Conservation (phyloP, 2,329 filamentous ascomycete genomes). For the Hypoxylon rubiginosum region DNA sequence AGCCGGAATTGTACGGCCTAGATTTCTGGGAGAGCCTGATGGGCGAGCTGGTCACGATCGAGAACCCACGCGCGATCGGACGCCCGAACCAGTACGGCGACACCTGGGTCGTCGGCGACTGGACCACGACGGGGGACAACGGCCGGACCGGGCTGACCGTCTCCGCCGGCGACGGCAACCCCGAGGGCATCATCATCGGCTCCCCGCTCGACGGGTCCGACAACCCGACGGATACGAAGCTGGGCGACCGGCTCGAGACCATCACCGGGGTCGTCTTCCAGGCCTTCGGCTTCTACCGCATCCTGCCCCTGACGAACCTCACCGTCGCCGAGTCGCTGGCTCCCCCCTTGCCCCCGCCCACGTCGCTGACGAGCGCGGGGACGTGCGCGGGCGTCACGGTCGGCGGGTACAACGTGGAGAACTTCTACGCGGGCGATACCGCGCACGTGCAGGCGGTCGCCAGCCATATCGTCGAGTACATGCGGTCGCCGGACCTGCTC, state of each 20-base stretch:
- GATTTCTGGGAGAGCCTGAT: constrained; percentile 81
- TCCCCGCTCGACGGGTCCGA: constrained; percentile 73
- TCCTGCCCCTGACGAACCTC: constrained; percentile 73
- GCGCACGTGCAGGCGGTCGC: constrained; percentile 70
- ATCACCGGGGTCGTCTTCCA: constrained; percentile 78
- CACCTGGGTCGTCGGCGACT: constrained; percentile 76
- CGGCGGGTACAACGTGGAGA: constrained; percentile 78
- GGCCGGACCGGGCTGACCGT: constrained; percentile 74
- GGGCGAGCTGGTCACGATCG: constrained; percentile 76
- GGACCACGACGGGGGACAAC: constrained; percentile 73
- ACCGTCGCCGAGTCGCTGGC: constrained; percentile 60
- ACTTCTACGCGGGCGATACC: constrained; percentile 68
- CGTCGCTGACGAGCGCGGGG: constrained; percentile 66
- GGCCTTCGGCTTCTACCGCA: constrained; percentile 76
- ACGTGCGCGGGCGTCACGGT: constrained; percentile 73
- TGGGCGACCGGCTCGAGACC: constrained; percentile 74
- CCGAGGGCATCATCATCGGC: constrained; percentile 76
- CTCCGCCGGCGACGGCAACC: constrained; percentile 73
- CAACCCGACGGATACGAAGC: constrained; percentile 70
- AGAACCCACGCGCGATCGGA: constrained; percentile 67
- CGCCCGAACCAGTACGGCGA: constrained; percentile 76
- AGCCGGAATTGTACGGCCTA: constrained; percentile 73
- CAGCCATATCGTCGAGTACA: constrained; percentile 73
- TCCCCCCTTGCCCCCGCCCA: constrained; percentile 63
- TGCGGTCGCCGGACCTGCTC: constrained; percentile 73